Base-by-base conservation (phyloP, 495 filamentous ascomycete genomes). In the Aspergillus diversus region DNA sequence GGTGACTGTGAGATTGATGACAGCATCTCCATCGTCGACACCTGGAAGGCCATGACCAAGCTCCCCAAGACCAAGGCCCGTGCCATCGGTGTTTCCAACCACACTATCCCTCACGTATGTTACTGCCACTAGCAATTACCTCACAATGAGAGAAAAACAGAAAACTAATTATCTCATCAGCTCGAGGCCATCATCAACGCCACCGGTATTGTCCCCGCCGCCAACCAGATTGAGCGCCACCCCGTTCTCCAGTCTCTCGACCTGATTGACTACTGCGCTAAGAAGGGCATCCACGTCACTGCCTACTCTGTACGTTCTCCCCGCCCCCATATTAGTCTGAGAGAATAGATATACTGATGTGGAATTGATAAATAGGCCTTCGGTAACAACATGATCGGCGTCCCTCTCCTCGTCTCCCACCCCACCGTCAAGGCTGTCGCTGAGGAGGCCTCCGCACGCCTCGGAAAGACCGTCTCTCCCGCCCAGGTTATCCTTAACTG, bases 221-320 rank as follows among this genome's bases (percentile, higher is more conserved):
- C 68, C 63, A 79, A 81, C 73, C 81, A 83, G 76, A 77, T 83
- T 53, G 81, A 83, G 72, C 78, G 77, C 51, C 81, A 83, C 73
- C 81, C 80, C 35, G 70, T 80, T 27, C 75, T 82, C 52, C 77
- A 79, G 68, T 76, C 76, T 68, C 68, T 69, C 61, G 74, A 79
- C 51, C 63, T 81, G 62, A 74, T 80, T 21, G 69, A 76, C 33
- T 82, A 80, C 70, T 75, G 73, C 69, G 63, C 73, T 61, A 60
- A 80, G 74, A 81, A 80, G 73, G 66, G 63, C 55, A 82, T 82
- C 53, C 80, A 81, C 73, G 66, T 82, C 60, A 82, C 78, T 57
- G 78, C 77, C 43, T 82, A 82, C 73, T 82, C 80, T 5, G 77
- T 80, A 72, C 50, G 74, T 52, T 13, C 42, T 15, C 21, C 17